Evolutionary conservation across 2,329 filamentous ascomycete genomes (phyloP).

Genomic region (Cordyceps pruinosa): DNA sequence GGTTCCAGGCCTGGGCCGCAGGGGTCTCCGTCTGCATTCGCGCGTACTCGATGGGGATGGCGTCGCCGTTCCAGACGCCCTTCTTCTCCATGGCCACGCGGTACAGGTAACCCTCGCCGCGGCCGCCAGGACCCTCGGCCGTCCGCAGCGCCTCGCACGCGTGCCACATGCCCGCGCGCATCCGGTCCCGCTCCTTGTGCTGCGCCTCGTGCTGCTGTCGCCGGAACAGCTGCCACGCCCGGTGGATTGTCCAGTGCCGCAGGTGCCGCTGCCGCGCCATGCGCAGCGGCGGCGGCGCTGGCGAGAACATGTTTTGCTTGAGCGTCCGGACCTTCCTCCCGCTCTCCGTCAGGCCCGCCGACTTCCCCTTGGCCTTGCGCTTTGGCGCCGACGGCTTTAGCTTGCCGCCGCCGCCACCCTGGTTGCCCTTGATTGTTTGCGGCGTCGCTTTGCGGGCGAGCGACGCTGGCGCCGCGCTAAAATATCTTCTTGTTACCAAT

Average conservation of each 20-base stretch:
- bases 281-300: conserved; percentile 63
- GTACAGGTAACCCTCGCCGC: conserved; percentile 68
- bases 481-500: conserved; percentile 19
- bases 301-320: conserved; percentile 41
- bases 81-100: conserved; percentile 87
- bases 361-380: conserved; percentile 11
- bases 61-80: conserved; percentile 64
- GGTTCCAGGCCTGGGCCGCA: conserved; percentile 76
- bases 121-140: conserved; percentile 44
- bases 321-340: conserved; percentile 39
- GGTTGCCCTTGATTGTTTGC: neutral
- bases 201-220: conserved; percentile 58
- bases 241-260: conserved; percentile 98
- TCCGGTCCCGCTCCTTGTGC: conserved; percentile 65
- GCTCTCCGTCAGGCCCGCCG: conserved; percentile 26
- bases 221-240: conserved; percentile 81
- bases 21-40: conserved; percentile 79
- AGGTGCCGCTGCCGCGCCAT: conserved; percentile 83
- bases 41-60: conserved; percentile 88
- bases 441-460: conserved; percentile 23
- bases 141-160: conserved; percentile 79
- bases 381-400: conserved; percentile 22
- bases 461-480: conserved; percentile 26
- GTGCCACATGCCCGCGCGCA: conserved; percentile 73
- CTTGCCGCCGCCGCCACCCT: neutral